Conservation (phyloP, 768 basidiomycete genomes). For the Kockovaella imperatae region DNA sequence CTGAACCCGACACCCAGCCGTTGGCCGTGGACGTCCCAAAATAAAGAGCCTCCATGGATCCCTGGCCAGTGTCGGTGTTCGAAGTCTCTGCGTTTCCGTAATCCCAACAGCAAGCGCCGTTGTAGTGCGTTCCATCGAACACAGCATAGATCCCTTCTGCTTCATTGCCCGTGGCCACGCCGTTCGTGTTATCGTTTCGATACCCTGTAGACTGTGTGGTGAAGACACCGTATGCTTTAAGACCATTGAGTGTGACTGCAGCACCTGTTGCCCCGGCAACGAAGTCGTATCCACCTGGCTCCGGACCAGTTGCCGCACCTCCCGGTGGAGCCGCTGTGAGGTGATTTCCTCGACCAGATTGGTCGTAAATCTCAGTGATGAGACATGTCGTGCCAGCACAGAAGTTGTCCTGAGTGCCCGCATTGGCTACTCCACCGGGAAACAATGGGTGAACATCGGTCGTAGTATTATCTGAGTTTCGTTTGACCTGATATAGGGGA, state of each 20-base stretch:
- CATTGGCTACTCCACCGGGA: neutral
- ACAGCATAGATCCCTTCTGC: neutral
- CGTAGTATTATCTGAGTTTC: neutral
- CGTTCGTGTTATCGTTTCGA: neutral
- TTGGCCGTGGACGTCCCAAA: neutral
- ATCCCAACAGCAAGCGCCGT: neutral
- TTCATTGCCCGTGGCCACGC: neutral
- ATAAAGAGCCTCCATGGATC: neutral
- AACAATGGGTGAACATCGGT: neutral
- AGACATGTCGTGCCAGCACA: neutral
- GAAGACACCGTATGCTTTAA: neutral
- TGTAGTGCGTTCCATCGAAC: constrained; percentile 1
- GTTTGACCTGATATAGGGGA: neutral
- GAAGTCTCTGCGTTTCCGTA: neutral
- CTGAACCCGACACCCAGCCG: neutral
- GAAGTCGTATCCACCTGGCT: neutral
- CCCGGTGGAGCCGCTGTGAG: neutral
- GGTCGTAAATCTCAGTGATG: constrained; percentile 1
- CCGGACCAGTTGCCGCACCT: neutral
- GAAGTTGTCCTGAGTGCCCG: neutral
- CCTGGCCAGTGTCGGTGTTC: neutral
- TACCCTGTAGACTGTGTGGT: neutral
- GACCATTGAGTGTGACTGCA: neutral
- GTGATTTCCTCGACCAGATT: neutral
- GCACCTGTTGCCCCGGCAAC: neutral